Percentiles rank a stretch among this genome's conserved stretches.
phyloP scores from a whole-genome alignment of 2,329 filamentous ascomycete species.

The Bretziella fagacearum region DNA sequence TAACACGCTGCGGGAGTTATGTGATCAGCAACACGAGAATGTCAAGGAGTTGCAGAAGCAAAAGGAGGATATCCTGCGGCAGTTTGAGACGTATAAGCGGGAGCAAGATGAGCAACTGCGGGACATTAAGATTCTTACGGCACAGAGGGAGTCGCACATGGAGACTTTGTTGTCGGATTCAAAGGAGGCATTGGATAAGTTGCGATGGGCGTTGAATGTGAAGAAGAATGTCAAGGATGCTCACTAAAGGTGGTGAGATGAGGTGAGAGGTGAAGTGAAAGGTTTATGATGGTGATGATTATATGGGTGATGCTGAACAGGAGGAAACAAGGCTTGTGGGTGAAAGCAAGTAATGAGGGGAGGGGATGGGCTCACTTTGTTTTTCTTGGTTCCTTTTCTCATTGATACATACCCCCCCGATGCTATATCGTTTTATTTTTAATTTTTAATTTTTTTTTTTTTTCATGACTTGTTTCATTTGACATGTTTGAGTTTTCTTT shows the following conservation, averaged over 20 bases:
- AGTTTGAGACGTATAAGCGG: slow-evolving; percentile 48
- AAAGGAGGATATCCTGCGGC: slow-evolving; percentile 41
- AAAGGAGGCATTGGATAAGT: slow-evolving; percentile 44
- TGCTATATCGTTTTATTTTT: not conserved
- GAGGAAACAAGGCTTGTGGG: too few species aligned
- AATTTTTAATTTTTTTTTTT: not conserved
- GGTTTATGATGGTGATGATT: too few species aligned
- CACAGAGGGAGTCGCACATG: slow-evolving; percentile 43
- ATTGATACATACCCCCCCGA: slow-evolving; percentile 7
- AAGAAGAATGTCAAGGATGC: slow-evolving; percentile 43
- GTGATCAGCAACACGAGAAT: slow-evolving; percentile 56
- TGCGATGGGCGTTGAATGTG: slow-evolving; percentile 56
- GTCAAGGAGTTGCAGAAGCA: slow-evolving; percentile 42
- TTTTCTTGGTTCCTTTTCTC: slow-evolving; percentile 2
- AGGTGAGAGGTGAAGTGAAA: too few species aligned
- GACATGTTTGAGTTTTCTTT: too few species aligned
- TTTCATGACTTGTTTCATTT: too few species aligned
- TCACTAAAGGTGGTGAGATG: slow-evolving; percentile 23
- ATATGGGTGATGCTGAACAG: too few species aligned
- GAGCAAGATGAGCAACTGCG: slow-evolving; percentile 45
- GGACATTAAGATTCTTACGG: slow-evolving; percentile 41
- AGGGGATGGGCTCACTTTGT: too few species aligned
- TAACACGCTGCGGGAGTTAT: slow-evolving; percentile 46
- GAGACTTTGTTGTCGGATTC: slow-evolving; percentile 40
- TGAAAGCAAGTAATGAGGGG: too few species aligned